phyloP scores from a whole-genome alignment of 1,284 basidiomycete genomes.

The Rhizopogon parksii region DNA sequence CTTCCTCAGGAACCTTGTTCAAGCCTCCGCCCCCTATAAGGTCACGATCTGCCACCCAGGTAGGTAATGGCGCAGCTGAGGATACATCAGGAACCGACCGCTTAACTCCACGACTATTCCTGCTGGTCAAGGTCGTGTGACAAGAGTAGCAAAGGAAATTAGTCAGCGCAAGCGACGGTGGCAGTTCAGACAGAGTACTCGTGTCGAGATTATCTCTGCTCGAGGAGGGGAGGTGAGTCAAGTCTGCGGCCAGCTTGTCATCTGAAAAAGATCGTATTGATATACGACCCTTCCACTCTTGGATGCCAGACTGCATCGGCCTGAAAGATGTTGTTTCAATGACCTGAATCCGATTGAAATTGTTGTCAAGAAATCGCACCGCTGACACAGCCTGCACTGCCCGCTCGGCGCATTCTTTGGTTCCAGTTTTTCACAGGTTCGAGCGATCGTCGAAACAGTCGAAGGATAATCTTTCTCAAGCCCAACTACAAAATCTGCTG shows the following conservation, averaged over 20 bases:
- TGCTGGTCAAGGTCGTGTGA: slow-evolving; percentile 63
- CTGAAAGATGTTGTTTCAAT: slow-evolving; percentile 32
- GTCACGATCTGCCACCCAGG: slow-evolving; percentile 28
- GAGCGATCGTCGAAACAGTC: slow-evolving; percentile 81
- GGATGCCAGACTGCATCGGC: slow-evolving; percentile 61
- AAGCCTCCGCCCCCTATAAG: slow-evolving; percentile 13
- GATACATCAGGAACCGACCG: slow-evolving; percentile 1
- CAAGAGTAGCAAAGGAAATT: slow-evolving; percentile 67
- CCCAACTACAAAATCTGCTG: slow-evolving; percentile 74
- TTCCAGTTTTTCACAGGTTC: slow-evolving; percentile 77
- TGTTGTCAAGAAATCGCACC: slow-evolving; percentile 39
- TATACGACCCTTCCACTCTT: slow-evolving; percentile 69
- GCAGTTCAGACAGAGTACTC: not conserved
- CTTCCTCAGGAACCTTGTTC: slow-evolving; percentile 19
- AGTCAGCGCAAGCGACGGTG: slow-evolving; percentile 33
- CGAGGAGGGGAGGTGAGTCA: slow-evolving; percentile 8
- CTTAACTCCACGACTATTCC: slow-evolving; percentile 40
- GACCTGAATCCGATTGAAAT: not conserved
- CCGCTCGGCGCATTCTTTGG: slow-evolving; percentile 53
- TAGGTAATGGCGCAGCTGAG: slow-evolving; percentile 27
- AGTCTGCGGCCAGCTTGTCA: slow-evolving; percentile 15
- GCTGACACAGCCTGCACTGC: slow-evolving; percentile 64
- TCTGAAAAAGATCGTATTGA: slow-evolving; percentile 56
- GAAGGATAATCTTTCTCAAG: slow-evolving; percentile 82
- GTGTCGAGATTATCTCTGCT: not conserved